A percentile compares a stretch with the other conserved stretches of the same genome.
Conservation (phyloP, 148 eudicot species). For the Rhododendron simsii region DNA sequence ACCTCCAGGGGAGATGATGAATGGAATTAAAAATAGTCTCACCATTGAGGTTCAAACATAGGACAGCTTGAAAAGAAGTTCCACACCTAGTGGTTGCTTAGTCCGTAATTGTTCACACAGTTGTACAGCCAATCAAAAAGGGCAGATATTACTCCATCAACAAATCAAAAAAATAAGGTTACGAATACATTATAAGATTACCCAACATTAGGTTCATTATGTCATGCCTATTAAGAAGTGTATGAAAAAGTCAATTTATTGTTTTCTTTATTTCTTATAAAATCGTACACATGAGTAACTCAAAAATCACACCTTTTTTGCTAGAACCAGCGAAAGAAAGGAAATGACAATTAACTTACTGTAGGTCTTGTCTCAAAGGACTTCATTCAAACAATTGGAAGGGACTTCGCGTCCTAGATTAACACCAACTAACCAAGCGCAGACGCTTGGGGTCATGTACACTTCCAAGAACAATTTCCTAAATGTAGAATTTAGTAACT, state of each 20-base stretch:
- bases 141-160: neutral
- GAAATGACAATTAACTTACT: too few species aligned
- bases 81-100: neutral
- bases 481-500: too few species aligned
- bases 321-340: too few species aligned
- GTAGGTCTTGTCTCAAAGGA: too few species aligned
- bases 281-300: too few species aligned
- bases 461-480: too few species aligned
- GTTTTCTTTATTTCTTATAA: neutral
- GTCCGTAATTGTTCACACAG: neutral
- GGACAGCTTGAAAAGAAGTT: neutral
- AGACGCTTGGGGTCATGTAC: too few species aligned
- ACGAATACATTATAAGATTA: neutral
- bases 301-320: too few species aligned
- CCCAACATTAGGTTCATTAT: neutral
- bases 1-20: neutral
- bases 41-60: neutral
- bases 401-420: too few species aligned
- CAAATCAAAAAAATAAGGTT: neutral
- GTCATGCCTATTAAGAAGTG: neutral
- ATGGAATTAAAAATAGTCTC: neutral
- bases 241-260: neutral
- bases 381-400: too few species aligned
- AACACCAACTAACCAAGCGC: too few species aligned
- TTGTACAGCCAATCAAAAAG: neutral